Percentiles rank a stretch among this genome's conserved stretches.
Evolutionary conservation across 305 asterid species (phyloP).

Genomic region (Fraxinus platypoda): DNA sequence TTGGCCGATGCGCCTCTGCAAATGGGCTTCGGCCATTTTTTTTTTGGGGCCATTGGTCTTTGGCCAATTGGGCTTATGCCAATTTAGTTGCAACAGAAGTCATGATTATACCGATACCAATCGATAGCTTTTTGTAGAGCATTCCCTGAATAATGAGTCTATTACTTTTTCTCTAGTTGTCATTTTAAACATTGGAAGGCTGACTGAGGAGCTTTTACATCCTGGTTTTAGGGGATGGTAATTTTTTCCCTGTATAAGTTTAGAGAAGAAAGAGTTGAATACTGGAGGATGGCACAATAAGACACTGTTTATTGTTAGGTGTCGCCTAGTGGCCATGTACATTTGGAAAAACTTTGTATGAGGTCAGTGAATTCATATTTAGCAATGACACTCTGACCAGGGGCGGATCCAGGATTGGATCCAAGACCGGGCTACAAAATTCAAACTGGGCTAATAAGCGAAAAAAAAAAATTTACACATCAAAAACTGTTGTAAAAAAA

Average conservation of each 20-base stretch:
- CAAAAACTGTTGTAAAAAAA: no score
- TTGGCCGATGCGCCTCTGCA: no score
- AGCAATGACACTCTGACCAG: neutral
- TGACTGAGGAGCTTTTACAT: neutral
- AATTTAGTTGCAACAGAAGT: no score
- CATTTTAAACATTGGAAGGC: neutral
- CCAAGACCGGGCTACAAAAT: no score
- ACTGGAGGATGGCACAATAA: neutral
- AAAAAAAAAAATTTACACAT: no score
- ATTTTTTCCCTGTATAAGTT: neutral
- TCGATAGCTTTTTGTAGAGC: neutral
- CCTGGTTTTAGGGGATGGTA: neutral
- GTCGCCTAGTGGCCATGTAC: neutral
- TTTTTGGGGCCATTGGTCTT: no score
- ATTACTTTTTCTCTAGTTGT: neutral
- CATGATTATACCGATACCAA: neutral
- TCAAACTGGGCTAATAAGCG: no score
- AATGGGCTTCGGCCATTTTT: no score
- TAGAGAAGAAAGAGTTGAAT: neutral
- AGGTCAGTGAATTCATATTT: neutral
- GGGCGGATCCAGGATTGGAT: no score
- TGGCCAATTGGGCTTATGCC: no score
- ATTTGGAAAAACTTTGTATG: neutral
- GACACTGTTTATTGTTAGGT: neutral
- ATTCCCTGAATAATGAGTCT: neutral